Evolutionary conservation across 2,329 filamentous ascomycete species (phyloP).

Genomic region (Onygenales sp.): DNA sequence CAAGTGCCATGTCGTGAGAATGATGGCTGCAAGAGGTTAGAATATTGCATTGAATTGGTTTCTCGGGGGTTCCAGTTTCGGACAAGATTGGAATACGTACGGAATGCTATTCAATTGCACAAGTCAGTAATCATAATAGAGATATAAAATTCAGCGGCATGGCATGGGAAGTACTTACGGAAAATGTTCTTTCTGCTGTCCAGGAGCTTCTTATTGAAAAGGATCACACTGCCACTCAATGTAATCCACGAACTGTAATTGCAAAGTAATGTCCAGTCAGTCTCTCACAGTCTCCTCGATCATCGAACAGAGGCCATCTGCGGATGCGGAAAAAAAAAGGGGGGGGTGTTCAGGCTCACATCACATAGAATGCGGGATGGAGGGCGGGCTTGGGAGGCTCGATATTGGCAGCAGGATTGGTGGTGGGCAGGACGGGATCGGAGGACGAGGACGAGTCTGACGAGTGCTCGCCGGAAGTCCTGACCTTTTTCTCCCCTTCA

Average conservation of each 20-base stretch:
- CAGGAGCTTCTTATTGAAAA: conserved; percentile 99
- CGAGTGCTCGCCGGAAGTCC: conserved; percentile 63
- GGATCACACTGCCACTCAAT: conserved; percentile 85
- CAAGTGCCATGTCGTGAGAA: conserved; percentile 94
- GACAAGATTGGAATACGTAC: conserved; percentile 22
- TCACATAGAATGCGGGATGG: conserved; percentile 80
- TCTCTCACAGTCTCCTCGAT: neutral
- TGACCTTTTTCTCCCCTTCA: conserved; percentile 65
- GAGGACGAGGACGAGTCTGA: conserved; percentile 11
- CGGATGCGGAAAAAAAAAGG: neutral
- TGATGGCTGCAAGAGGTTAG: conserved; percentile 31
- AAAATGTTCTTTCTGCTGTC: conserved; percentile 62
- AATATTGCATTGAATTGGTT: conserved; percentile 1
- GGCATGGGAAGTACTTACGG: conserved; percentile 44
- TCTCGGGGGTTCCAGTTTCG: conserved; percentile 5
- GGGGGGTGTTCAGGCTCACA: conserved; percentile 30
- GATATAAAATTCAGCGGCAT: neutral
- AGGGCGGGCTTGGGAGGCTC: conserved; percentile 55
- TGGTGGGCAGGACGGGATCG: conserved; percentile 59
- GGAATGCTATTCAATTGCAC: conserved; percentile 30
- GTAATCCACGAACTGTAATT: conserved; percentile 72
- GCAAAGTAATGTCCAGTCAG: neutral
- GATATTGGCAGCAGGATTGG: conserved; percentile 69
- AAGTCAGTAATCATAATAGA: neutral
- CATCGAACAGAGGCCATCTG: neutral